phyloP scores from a whole-genome alignment of 1,284 basidiomycete genomes.

The Rhodotorula sp. region DNA sequence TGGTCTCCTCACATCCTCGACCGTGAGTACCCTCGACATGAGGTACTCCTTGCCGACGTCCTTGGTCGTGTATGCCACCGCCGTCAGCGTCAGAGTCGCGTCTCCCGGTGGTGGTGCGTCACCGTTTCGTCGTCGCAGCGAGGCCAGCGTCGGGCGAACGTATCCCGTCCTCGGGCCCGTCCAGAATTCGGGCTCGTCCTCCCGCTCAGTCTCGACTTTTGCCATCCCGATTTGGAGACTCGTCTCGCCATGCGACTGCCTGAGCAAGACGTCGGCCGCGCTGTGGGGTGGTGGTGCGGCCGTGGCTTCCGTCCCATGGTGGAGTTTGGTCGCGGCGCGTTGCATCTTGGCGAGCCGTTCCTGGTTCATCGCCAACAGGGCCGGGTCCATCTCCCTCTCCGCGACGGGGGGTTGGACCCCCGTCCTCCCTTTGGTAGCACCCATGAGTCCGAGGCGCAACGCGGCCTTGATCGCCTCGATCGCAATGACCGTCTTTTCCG shows the following conservation, averaged over 20 bases:
- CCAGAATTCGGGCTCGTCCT: conserved; percentile 38
- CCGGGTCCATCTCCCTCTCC: conserved; percentile 45
- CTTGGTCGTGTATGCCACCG: conserved; percentile 10
- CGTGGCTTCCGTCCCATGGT: not conserved
- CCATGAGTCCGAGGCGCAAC: conserved; percentile 49
- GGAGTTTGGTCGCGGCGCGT: not conserved
- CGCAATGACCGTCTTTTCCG: conserved; percentile 50
- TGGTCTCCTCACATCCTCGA: conserved; percentile 45
- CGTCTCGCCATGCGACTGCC: conserved; percentile 4
- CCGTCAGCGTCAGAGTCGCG: not conserved
- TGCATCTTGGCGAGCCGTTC: conserved; percentile 22
- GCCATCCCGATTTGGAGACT: conserved; percentile 9
- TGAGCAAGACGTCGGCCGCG: conserved; percentile 32
- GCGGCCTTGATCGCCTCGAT: conserved; percentile 50
- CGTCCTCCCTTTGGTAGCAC: conserved; percentile 47
- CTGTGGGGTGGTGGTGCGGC: conserved; percentile 9
- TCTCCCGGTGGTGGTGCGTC: conserved; percentile 10
- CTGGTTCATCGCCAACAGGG: conserved; percentile 26
- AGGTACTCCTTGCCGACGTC: conserved; percentile 43
- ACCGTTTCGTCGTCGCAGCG: conserved; percentile 17
- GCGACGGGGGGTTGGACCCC: conserved; percentile 48
- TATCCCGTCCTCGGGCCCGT: conserved; percentile 39
- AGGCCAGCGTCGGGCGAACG: conserved; percentile 38
- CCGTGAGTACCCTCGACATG: conserved; percentile 42
- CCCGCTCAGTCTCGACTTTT: not conserved